These are phyloP conservation scores for Pestalotiopsis fici DNA, from an alignment of 2,329 filamentous ascomycete species.

Conservation along the genomic window DNA sequence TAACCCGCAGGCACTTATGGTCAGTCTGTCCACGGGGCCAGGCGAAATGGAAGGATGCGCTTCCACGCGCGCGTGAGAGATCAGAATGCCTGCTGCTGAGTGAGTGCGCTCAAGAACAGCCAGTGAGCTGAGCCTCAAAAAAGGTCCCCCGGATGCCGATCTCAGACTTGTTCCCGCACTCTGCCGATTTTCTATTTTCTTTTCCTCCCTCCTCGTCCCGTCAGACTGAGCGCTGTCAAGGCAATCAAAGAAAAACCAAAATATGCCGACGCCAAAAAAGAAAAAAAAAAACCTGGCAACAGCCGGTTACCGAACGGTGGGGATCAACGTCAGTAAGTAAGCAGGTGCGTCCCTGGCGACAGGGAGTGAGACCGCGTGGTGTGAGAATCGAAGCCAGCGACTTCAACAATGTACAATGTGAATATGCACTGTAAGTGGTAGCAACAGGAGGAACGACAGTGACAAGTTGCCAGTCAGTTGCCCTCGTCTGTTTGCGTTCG, in stretches of 20 bases:
- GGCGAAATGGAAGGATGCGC: background rate
- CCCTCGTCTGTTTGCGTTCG: no score
- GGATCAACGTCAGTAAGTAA: background rate
- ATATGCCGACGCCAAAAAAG: background rate
- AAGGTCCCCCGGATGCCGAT: background rate
- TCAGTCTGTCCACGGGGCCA: background rate
- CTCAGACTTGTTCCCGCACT: background rate
- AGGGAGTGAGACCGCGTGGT: background rate
- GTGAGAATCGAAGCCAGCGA: background rate
- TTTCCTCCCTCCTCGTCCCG: background rate
- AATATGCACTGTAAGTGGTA: background rate
- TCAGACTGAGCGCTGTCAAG: background rate
- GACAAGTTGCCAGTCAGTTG: background rate
- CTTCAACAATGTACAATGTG: background rate
- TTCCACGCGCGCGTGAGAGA: background rate
- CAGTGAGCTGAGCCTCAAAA: background rate
- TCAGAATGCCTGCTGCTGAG: background rate
- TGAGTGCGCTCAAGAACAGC: background rate
- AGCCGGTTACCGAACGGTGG: background rate
- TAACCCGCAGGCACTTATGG: no score
- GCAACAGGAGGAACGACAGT: background rate
- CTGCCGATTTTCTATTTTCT: background rate
- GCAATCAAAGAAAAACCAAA: background rate
- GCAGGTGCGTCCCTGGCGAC: background rate
- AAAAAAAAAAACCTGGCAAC: background rate